Evolutionary conservation across 805 yeast genomes (phyloP), one percentile per base, ranked within the genome.

Genomic region (Wickerhamiella siamensis): DNA sequence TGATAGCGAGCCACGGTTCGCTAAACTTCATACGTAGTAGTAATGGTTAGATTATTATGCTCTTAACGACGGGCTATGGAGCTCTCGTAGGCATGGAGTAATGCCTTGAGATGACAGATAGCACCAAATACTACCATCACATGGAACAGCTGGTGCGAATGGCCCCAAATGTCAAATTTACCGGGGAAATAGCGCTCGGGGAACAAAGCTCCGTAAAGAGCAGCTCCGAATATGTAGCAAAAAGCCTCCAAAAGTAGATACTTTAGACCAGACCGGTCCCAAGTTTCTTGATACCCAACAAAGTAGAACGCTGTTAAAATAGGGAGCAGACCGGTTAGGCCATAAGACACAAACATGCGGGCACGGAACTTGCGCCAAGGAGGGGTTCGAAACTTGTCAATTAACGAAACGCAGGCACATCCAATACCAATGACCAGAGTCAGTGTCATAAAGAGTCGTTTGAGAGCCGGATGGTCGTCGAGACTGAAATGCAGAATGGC

Each of bases 141-240:
- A 57, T 83, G 94, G 55, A 84, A 83, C 8, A 84, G 69, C 55
- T 84, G 95, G 57, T 84, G 95, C 5, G 93, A 79, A 49, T 81
- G 80, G 1, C 94, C 94, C 59, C 73, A 68, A 9, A 73, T 52
- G 50, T 83, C 94, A 55, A 70, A 81, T 17, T 44, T 57, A 0
- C 86, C 86, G 0, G 83, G 83, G 4, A 49, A 50, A 33, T 66
- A 63, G 38, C 80, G 65, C 55, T 86, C 96, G 0, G 96, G 96
- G 27, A 81, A 58, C 45, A 95, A 66, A 19, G 68, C 57, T 0
- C 93, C 95, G 57, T 86, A 86, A 41, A 87, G 58, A 2, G 68
- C 65, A 0, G 95, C 95, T 0, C 96, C 96, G 5, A 63, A 49
- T 3, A 84, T 79, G 58, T 86, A 87, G 35, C 80, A 72, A 2